Percentiles rank a stretch among this genome's conserved stretches.
phyloP scores from a whole-genome alignment of 2,329 filamentous ascomycete species.

The Hymenoscyphus albidus region DNA sequence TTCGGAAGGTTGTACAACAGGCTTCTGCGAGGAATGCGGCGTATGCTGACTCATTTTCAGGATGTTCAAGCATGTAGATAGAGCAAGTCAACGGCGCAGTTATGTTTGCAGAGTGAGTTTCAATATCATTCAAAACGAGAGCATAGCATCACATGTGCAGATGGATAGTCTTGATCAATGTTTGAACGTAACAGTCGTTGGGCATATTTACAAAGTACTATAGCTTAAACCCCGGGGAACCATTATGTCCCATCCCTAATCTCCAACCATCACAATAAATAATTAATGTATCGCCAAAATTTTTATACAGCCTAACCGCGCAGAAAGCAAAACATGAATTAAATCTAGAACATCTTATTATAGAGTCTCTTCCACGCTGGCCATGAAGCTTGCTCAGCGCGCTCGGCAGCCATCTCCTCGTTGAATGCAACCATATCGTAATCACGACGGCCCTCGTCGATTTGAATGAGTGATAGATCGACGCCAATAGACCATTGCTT shows the following conservation, averaged over 20 bases:
- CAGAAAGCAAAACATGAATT: neutral
- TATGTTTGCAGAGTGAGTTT: neutral
- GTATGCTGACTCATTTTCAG: no score
- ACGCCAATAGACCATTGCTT: conserved; percentile 30
- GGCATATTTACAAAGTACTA: conserved; percentile 1
- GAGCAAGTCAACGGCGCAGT: neutral
- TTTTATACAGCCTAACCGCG: neutral
- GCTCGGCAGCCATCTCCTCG: conserved; percentile 32
- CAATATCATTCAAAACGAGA: neutral
- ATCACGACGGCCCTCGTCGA: conserved; percentile 34
- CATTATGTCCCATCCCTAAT: neutral
- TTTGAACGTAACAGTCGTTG: conserved; percentile 2
- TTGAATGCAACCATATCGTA: conserved; percentile 31
- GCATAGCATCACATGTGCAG: neutral
- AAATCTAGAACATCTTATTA: conserved; percentile 10
- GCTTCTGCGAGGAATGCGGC: no score
- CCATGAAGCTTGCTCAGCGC: conserved; percentile 29
- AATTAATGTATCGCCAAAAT: neutral
- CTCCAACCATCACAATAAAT: neutral
- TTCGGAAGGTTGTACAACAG: no score
- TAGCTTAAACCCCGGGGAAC: neutral
- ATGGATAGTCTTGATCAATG: neutral
- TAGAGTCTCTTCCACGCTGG: conserved; percentile 29
- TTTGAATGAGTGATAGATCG: conserved; percentile 26
- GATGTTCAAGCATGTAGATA: no score